Conservation (phyloP, 2,329 filamentous ascomycete species). For the Curvularia verruculosa region DNA sequence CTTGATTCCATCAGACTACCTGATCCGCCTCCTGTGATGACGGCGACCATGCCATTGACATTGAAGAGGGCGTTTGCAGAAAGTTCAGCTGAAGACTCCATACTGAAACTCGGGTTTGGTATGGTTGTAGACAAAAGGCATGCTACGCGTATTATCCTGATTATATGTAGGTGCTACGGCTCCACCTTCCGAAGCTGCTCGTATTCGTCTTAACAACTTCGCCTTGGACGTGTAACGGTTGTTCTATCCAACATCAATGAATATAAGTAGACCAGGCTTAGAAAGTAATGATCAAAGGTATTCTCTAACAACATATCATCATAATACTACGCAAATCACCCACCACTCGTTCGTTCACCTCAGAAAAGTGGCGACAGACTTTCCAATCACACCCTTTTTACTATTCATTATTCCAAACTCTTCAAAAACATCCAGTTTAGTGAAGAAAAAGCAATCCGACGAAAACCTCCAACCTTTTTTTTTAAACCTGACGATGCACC, state of each 20-base stretch:
- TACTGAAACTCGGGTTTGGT: background rate
- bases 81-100: conserved; percentile 9
- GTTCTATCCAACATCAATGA: background rate
- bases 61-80: conserved; percentile 24
- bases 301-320: background rate
- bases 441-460: background rate
- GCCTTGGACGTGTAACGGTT: background rate
- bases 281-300: background rate
- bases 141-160: background rate
- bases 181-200: conserved; percentile 12
- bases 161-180: conserved; percentile 6
- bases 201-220: background rate
- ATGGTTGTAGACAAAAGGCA: background rate
- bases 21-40: conserved; percentile 32
- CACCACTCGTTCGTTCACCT: background rate
- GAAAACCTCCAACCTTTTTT: background rate
- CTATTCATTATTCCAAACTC: background rate
- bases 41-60: conserved; percentile 27
- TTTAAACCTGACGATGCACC: background rate
- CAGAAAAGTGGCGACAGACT: background rate
- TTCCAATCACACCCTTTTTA: background rate
- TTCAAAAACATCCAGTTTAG: background rate
- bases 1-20: conserved; percentile 10
- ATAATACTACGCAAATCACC: background rate
- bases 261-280: background rate